Evolutionary conservation across 768 basidiomycete genomes (phyloP).

Genomic region (Pleurotus eryngii): DNA sequence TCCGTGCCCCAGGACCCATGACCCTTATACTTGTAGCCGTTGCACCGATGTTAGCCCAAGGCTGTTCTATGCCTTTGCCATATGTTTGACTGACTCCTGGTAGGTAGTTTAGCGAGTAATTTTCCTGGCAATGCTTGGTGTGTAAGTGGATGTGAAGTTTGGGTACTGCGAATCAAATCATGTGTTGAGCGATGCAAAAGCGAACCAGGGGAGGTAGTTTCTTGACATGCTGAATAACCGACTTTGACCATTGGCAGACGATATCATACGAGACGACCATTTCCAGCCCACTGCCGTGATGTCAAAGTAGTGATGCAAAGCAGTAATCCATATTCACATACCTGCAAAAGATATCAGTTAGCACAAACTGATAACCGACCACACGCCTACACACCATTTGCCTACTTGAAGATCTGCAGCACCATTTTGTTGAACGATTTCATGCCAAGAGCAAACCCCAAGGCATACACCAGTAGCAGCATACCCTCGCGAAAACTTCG

Average conservation of each 20-base stretch:
- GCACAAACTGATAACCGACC: neutral
- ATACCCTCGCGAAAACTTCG: constrained; percentile 16
- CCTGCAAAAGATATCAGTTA: constrained; percentile 12
- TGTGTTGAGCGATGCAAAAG: constrained; percentile 2
- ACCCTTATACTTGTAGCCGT: constrained; percentile 26
- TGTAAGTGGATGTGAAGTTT: constrained; percentile 29
- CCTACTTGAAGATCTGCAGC: constrained; percentile 26
- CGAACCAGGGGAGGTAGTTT: constrained; percentile 11
- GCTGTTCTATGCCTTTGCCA: constrained; percentile 30
- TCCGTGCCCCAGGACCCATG: constrained; percentile 31
- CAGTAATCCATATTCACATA: constrained; percentile 36
- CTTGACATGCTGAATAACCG: constrained; percentile 8
- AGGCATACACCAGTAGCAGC: constrained; percentile 24
- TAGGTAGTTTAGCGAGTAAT: constrained; percentile 19
- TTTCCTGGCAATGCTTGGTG: constrained; percentile 16
- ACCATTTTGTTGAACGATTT: constrained; percentile 22
- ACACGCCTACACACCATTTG: neutral
- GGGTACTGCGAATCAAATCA: constrained; percentile 19
- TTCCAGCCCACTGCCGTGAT: neutral
- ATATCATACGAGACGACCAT: neutral
- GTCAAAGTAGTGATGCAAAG: constrained; percentile 19
- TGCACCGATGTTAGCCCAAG: constrained; percentile 25
- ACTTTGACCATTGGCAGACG: neutral
- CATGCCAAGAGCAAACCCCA: constrained; percentile 26
- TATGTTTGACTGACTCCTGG: constrained; percentile 25